These are phyloP conservation scores for Neopestalotiopsis sp. DNA, from an alignment of 2,329 filamentous ascomycete species.

Conservation along the genomic window DNA sequence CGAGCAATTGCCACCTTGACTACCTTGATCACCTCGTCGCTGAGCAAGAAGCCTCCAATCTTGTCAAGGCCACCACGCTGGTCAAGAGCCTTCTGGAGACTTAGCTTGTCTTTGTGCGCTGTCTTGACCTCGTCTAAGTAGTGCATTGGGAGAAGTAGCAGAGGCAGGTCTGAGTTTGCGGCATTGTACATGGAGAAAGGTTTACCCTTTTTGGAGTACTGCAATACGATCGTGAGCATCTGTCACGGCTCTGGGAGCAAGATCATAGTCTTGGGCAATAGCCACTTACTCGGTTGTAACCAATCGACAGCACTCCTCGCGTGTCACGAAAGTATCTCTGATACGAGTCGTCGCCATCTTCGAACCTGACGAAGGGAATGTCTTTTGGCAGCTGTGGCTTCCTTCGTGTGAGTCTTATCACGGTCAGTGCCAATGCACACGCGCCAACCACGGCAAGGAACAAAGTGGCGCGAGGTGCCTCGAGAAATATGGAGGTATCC, in stretches of 20 bases:
- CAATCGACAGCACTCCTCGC: not conserved
- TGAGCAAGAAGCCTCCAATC: not conserved
- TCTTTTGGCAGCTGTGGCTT: not conserved
- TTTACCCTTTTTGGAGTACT: not conserved
- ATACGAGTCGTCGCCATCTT: not conserved
- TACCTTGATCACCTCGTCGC: not conserved
- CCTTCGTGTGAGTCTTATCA: not conserved
- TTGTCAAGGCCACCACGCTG: not conserved
- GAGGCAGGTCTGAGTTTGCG: not conserved
- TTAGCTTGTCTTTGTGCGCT: not conserved
- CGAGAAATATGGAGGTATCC: not conserved
- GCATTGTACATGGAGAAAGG: not conserved
- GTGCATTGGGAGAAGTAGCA: not conserved
- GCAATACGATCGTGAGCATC: not conserved
- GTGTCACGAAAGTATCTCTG: not conserved
- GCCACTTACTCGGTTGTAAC: not conserved
- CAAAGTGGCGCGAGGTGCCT: not conserved
- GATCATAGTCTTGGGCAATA: not conserved
- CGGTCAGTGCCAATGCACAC: not conserved
- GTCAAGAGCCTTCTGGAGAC: not conserved
- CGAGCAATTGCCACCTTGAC: not conserved
- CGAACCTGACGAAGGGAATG: not conserved
- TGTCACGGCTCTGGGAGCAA: too few relatives aligned
- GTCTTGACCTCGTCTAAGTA: not conserved
- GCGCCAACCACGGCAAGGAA: not conserved